Evolutionary conservation across 1,139 yeast genomes (phyloP), one percentile per base, ranked within the genome.

Genomic region (Hemisphaericaspora xylanilytica): DNA sequence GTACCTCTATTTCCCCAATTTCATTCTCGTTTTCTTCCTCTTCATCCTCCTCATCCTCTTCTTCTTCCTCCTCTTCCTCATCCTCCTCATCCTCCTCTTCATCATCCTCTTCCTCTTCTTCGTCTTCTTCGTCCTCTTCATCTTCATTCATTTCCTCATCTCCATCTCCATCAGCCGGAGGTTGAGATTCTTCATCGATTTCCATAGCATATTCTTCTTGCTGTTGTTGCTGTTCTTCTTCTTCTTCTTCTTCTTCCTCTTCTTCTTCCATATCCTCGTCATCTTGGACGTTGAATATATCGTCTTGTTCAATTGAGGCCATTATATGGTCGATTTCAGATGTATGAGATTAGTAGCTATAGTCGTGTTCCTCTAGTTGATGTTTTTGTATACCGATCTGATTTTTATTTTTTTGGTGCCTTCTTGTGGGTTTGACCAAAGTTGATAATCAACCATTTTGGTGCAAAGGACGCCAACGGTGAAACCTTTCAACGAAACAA

Each of bases 21-120:
- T 43, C 55, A 4, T 37, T 53, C 4, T 44, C 55, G 8, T 42
- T 48, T 6, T 45, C 64, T 1, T 43, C 50, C 2, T 39, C 49
- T 2, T 49, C 52, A 1, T 40, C 53, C 6, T 46, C 54, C 1
- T 50, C 53, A 3, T 46, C 52, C 5, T 45, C 53, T 4, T 45
- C 55, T 1, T 48, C 55, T 1, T 49, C 56, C 0, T 48, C 53
- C 8, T 47, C 56, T 1, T 45, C 53, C 0, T 44, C 54, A 6
- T 47, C 56, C 10, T 49, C 52, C 3, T 48, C 56, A 0, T 47
- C 55, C 5, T 50, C 54, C 1, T 45, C 56, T 1, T 41, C 60
- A 1, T 56, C 63, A 0, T 51, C 60, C 4, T 51, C 64, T 2
- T 49, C 57, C 5, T 53, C 66, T 2, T 58, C 63, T 1, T 47